Evolutionary conservation across 352 stramenopile genomes (phyloP), one percentile per base, ranked within the genome.

Genomic region (Pythium myriotylum): DNA sequence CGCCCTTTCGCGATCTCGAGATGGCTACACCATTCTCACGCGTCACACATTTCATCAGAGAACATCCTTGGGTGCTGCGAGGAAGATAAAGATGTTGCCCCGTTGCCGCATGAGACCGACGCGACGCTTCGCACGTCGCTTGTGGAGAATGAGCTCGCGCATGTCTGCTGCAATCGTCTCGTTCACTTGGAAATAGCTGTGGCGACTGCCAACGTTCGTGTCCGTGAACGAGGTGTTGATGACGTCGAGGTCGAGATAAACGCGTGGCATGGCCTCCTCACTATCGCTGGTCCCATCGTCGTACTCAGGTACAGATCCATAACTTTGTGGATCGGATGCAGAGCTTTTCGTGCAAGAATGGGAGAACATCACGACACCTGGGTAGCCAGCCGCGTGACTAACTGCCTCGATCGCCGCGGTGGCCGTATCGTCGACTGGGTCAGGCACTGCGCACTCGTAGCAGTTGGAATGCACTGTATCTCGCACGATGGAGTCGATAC

Each of bases 181-280:
- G 57, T 96, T 96, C 20, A 96, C 56, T 49, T 87, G 94, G 64
- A 92, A 96, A 61, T 89, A 94, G 58, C 87, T 91, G 75, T 96
- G 87, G 4, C 87, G 77, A 39, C 93, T 79, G 48, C 73, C 70
- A 41, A 96, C 81, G 49, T 96, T 96, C 39, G 86, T 87, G 59
- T 95, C 85, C 53, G 95, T 88, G 70, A 81, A 91, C 10, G 89
- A 94, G 20, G 83, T 96, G 62, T 96, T 87, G 55, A 97, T 89
- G 14, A 92, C 86, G 68, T 96, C 89, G 39, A 92, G 79, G 68
- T 95, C 86, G 16, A 96, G 67, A 55, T 81, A 93, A 7, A 70
- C 58, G 14, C 59, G 55, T 1, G 67, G 35, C 1, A 68, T 62
- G 20, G 77, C 64, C 4, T 39, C 47, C 16, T 20, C 39, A 23